Conservation (phyloP, 2,329 filamentous ascomycete species). For the Trichoderma breve region DNA sequence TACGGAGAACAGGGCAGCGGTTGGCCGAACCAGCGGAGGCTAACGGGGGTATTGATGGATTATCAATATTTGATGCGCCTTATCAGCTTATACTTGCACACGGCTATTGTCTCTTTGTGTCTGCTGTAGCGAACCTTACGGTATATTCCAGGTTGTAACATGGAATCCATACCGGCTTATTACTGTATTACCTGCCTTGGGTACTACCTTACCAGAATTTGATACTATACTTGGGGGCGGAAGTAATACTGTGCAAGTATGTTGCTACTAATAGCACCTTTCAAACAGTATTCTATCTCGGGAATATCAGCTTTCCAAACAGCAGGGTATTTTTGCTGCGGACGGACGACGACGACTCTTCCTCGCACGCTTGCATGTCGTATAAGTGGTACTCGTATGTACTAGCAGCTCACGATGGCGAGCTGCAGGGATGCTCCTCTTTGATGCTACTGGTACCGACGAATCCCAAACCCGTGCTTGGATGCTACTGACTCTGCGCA, state of each 20-base stretch:
- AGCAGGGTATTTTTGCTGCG: background rate
- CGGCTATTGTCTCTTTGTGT: background rate
- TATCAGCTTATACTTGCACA: conserved; percentile 1
- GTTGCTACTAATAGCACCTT: background rate
- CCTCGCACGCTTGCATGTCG: background rate
- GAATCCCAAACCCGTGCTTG: background rate
- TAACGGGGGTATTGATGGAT: background rate
- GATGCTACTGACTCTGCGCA: background rate
- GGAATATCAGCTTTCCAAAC: background rate
- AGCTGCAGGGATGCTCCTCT: conserved; percentile 1
- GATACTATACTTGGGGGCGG: background rate
- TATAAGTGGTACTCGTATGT: background rate
- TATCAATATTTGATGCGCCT: background rate
- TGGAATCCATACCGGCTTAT: background rate
- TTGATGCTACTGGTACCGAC: background rate
- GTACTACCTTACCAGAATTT: background rate
- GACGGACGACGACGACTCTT: background rate
- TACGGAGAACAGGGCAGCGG: background rate
- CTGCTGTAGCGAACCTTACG: background rate
- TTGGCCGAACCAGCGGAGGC: background rate
- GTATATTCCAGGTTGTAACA: background rate
- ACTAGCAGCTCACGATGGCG: background rate
- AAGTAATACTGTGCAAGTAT: background rate
- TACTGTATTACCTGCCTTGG: background rate
- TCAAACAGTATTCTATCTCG: background rate